Base-by-base conservation (phyloP, 768 basidiomycete species). In the Lenzites betulinus region DNA sequence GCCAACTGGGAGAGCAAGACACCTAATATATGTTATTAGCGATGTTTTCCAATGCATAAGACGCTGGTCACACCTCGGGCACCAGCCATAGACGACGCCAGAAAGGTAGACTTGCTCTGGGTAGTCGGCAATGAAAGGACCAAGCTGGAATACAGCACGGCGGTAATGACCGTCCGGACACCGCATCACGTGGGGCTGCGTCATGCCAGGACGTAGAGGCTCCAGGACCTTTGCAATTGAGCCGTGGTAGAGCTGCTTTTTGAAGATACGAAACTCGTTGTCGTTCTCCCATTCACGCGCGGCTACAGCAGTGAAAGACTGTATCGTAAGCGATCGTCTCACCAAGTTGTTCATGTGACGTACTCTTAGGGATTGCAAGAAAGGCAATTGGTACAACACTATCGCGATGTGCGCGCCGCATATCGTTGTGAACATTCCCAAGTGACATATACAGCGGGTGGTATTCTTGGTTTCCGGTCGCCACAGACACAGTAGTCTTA, bases 401-500 rank as follows among this genome's bases (percentile, higher is more conserved):
- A 26, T 64, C 48, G 5, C 61, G 43, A 23, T 69, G 69, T 0
- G 66, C 68, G 6, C 63, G n/a, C n/a, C n/a, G n/a, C n/a, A n/a
- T n/a, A n/a, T n/a, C n/a, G n/a, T n/a, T n/a, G n/a, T n/a, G n/a
- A 47, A 69, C 12, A 11, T 64, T 64, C 0, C 72, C 69, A 2
- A 66, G 41, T 1, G 67, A 70, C 11, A 60, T 41, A 28, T 71
- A 73, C 2, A 72, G 25, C 0, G 69, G 69, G 25, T 71, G 60
- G 42, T 64, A 73, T 12, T 69, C 56, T 8, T 64, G 61, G 0
- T 69, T 47, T 5, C 69, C 67, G 0, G 55, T 66, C 2, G 48
- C 67, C 3, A 72, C 67, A 2, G 70, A 79, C 0, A 77, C 75
- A 0, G 75, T 79, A 0, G 77, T 79, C 56, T 79, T 79, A 58